Evolutionary conservation across 306 rosid species (phyloP).

Genomic region (Psophocarpus tetragonolobus): DNA sequence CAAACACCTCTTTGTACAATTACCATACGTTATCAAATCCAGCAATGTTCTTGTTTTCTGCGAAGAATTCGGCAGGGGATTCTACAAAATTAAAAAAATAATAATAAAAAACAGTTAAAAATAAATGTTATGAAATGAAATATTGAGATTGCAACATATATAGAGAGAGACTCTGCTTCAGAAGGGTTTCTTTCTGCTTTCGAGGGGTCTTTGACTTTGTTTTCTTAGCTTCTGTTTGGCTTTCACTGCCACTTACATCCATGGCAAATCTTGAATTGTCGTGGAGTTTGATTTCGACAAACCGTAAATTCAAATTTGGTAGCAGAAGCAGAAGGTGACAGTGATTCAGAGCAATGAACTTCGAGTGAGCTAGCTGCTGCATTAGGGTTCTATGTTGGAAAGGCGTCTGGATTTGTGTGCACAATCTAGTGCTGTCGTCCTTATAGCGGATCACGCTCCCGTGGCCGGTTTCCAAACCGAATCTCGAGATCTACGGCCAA

Average conservation of each 20-base stretch:
- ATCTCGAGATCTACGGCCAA: neutral
- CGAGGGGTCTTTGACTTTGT: slow-evolving; percentile 65
- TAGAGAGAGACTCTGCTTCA: slow-evolving; percentile 75
- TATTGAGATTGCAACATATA: neutral
- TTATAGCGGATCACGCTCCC: slow-evolving; percentile 29
- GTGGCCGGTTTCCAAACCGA: neutral
- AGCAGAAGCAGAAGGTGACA: neutral
- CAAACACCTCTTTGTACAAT: neutral
- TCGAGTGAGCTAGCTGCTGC: slow-evolving; percentile 14
- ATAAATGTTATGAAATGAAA: neutral
- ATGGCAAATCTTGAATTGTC: slow-evolving; percentile 28
- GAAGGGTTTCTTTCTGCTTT: slow-evolving; percentile 71
- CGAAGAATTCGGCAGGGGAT: slow-evolving; percentile 96
- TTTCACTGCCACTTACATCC: slow-evolving; percentile 58
- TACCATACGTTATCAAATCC: slow-evolving; percentile 83
- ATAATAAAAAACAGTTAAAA: neutral
- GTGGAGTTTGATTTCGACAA: neutral
- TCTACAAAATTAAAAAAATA: slow-evolving; percentile 45
- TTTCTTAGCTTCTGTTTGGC: slow-evolving; percentile 63
- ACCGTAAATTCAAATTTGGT: slow-evolving; percentile 10
- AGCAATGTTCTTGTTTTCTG: slow-evolving; percentile 94
- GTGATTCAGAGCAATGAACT: neutral
- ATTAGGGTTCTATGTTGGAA: slow-evolving; percentile 37
- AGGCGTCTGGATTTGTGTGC: neutral
- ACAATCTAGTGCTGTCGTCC: slow-evolving; percentile 6